Evolutionary conservation across 805 yeast species (phyloP).

Genomic region (Nakazawaea wyomingensis): DNA sequence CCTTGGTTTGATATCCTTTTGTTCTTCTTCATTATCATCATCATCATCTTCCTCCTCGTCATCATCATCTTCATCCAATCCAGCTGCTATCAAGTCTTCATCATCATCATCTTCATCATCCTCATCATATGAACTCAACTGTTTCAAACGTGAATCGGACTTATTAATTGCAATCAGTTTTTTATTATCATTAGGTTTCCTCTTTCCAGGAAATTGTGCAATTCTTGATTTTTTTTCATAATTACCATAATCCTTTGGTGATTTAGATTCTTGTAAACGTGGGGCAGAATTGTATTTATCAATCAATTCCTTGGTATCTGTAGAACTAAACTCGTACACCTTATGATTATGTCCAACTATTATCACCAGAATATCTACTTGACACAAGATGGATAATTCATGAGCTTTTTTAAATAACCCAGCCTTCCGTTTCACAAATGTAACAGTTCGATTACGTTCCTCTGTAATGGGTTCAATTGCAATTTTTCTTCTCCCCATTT

Average conservation of each 20-base stretch:
- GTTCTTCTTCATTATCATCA: constrained; percentile 2
- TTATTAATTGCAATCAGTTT: not conserved
- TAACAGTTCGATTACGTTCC: constrained; percentile 79
- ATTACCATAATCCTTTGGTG: constrained; percentile 64
- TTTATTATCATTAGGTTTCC: not conserved
- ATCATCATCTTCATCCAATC: not conserved
- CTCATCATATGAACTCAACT: constrained; percentile 10
- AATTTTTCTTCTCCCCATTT: constrained; percentile 95
- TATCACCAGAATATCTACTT: constrained; percentile 87
- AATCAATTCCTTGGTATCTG: constrained; percentile 50
- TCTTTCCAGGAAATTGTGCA: constrained; percentile 11
- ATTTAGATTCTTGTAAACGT: constrained; percentile 49
- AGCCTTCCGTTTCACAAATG: constrained; percentile 91
- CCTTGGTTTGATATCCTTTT: not conserved
- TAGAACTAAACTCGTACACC: constrained; percentile 79
- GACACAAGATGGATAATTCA: constrained; percentile 84
- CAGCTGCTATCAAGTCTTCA: constrained; percentile 1
- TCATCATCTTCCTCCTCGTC: constrained; percentile 8
- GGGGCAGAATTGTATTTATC: constrained; percentile 27
- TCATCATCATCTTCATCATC: constrained; percentile 15
- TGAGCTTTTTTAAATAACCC: constrained; percentile 88
- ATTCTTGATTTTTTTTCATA: constrained; percentile 35
- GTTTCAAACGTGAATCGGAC: not conserved
- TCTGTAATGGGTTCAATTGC: constrained; percentile 87
- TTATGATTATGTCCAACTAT: constrained; percentile 80